Evolutionary conservation across 495 filamentous ascomycete species (phyloP).

Genomic region (Aspergillus haitiensis): DNA sequence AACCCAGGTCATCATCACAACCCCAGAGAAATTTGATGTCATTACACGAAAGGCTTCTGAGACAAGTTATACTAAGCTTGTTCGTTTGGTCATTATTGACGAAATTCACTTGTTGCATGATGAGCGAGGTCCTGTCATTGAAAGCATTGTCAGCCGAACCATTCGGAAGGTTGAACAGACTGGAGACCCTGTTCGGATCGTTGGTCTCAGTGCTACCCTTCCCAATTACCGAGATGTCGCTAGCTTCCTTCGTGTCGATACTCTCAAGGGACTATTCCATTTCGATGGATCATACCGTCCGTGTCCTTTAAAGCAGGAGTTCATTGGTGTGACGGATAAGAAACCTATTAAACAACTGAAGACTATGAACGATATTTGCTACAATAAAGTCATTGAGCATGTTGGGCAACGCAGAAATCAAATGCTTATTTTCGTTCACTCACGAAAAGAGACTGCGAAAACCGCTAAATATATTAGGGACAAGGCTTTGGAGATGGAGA

Average conservation of each 20-base stretch:
- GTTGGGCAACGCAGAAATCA: constrained; percentile 88
- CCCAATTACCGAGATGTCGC: constrained; percentile 97
- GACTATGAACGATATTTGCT: constrained; percentile 99
- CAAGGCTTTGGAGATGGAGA: constrained; percentile 93
- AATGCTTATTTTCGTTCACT: constrained; percentile 99
- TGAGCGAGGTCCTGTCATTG: constrained; percentile 93
- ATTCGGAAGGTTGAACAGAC: constrained; percentile 92
- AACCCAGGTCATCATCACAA: constrained; percentile 98
- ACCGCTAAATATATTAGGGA: constrained; percentile 94
- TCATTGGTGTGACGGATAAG: constrained; percentile 95
- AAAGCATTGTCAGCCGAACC: constrained; percentile 94
- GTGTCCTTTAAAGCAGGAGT: constrained; percentile 92
- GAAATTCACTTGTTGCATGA: constrained; percentile 98
- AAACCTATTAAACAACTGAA: constrained; percentile 99
- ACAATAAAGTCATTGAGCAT: constrained; percentile 96
- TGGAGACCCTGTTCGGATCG: constrained; percentile 82
- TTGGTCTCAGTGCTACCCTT: constrained; percentile 91
- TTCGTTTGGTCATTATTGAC: constrained; percentile 92
- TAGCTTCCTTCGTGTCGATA: constrained; percentile 91
- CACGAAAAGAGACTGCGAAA: constrained; percentile 95
- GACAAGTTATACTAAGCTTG: constrained; percentile 93
- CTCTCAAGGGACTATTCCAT: constrained; percentile 82
- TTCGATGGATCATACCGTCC: constrained; percentile 94
- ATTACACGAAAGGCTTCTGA: constrained; percentile 98
- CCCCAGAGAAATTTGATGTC: constrained; percentile 98